Base-by-base conservation (phyloP, 306 rosid genomes). In the Chamaecrista fasciculata region DNA sequence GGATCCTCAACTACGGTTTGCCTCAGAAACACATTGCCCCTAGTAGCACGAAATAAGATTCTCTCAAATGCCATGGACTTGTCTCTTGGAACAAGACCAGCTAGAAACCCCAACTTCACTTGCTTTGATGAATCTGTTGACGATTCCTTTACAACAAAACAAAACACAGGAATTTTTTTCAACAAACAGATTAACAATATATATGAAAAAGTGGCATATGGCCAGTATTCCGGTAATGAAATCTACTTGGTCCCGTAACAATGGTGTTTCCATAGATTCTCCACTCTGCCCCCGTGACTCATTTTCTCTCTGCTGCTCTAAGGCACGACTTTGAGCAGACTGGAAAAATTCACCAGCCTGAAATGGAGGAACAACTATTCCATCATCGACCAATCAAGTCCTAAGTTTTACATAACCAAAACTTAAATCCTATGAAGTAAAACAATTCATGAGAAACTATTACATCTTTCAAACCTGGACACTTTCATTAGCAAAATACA, bases 81-180 rank as follows among this genome's bases (percentile, higher is more conserved):
- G 68, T 81, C 88, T 81, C 96, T 87, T 11, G 86, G 85, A 86
- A 92, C 96, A 67, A 92, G 98, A 75, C 98, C 98, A 66, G 88
- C 82, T 60, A 85, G 66, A 59, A 80, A 88, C 23, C 98, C 98
- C 76, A 90, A 82, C 78, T 83, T 86, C 76, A 93, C 82, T 64
- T 82, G 87, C 84, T 93, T 93, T 7, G 78, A 80, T 62, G 86
- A 79, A 84, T 94, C 97, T 48, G 68, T 81, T 71, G 76, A 43
- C 64, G 69, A 44, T 78, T 94, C 97, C 97, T 94, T 79, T 67
- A 74, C 42, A 71, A 61, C 46, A 85, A 60, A 72, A 60, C 59
- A 77, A 74, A 63, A 59, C 68, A 65, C 58, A 77, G 36, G n/a
- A 60, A 39, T 37, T 66, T 18, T 18, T 57, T 58, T 72, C 66